phyloP scores from a whole-genome alignment of 2,329 filamentous ascomycete genomes.

The Plenodomus lindquistii region DNA sequence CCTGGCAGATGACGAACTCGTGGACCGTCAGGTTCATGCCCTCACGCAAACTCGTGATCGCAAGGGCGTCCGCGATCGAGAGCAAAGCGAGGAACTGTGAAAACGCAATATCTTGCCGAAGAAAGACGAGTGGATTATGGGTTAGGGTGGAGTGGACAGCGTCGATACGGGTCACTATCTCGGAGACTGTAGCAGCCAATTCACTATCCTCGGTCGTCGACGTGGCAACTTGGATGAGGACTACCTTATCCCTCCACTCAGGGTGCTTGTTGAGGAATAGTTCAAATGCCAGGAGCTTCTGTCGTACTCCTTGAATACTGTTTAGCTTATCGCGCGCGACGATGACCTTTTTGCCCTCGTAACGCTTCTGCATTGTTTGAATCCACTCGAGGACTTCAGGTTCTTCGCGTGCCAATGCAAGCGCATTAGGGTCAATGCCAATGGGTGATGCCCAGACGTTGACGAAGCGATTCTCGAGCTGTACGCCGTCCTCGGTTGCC shows the following conservation, averaged over 20 bases:
- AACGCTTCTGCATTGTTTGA: constrained; percentile 77
- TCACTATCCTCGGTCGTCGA: constrained; percentile 88
- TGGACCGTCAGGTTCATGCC: constrained; percentile 97
- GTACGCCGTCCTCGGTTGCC: constrained; percentile 82
- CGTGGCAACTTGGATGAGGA: constrained; percentile 91
- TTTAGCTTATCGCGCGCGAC: constrained; percentile 95
- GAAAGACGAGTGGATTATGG: constrained; percentile 89
- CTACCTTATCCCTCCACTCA: constrained; percentile 82
- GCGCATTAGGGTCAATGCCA: constrained; percentile 81
- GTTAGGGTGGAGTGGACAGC: constrained; percentile 87
- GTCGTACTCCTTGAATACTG: constrained; percentile 85
- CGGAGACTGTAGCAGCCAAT: constrained; percentile 83
- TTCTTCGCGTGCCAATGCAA: constrained; percentile 71
- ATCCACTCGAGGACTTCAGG: constrained; percentile 79
- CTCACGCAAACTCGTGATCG: constrained; percentile 93
- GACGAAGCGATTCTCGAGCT: constrained; percentile 90
- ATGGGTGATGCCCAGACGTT: constrained; percentile 86
- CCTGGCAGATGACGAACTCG: constrained; percentile 91
- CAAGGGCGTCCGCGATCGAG: constrained; percentile 85
- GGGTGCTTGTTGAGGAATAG: constrained; percentile 93
- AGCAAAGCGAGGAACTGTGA: constrained; percentile 90
- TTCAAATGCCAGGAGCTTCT: constrained; percentile 91
- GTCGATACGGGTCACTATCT: constrained; percentile 94
- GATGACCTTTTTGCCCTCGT: constrained; percentile 86
- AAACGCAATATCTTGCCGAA: constrained; percentile 94